Evolutionary conservation across 345 rosid species (phyloP), one percentile per base, ranked within the genome.

Genomic region (Erodium maritimum): DNA sequence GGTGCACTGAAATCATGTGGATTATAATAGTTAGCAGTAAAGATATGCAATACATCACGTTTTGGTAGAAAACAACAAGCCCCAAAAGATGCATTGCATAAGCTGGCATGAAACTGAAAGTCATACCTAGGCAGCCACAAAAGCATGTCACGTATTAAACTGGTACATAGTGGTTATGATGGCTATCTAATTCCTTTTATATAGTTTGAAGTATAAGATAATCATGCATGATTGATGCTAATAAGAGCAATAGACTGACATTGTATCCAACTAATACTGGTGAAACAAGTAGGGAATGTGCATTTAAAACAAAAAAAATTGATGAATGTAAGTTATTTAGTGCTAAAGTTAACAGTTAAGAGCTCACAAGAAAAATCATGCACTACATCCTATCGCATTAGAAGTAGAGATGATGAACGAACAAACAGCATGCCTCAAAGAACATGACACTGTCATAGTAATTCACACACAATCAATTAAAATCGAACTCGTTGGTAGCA

Each of bases 1-100:
- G 80, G 56, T 33, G 79, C 75, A 61, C 88, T 85, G 86, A 64
- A 74, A 75, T 56, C 37, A 52, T 71, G 64, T 52, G 45, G 21
- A 50, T 17, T 25, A 14, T 6, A 10, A 52, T 16, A 21, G 51
- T 67, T 56, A 72, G 68, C 34, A 42, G 5, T 23, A 33, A 21
- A 53, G 21, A n/a, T 18, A 20, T 23, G 46, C 19, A 57, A 48
- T 6, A 46, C 18, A 54, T 34, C 13, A 17, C 14, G 25, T 19
- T 51, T 51, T 19, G 5, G 54, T 29, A 11, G 37, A 29, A 29
- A 17, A 51, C 54, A 51, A 51, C 19, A 51, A 42, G 48, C 48
- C 48, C 48, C 48, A 42, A 14, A 42, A 42, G 37, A 29, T 29
- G 17, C 48, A 42, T 42, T 42, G 12, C 5, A 42, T 42, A 10